A percentile compares a stretch with the other conserved stretches of the same genome.
phyloP scores from a whole-genome alignment of 257 asterid genomes.

The Schizonepeta tenuifolia region DNA sequence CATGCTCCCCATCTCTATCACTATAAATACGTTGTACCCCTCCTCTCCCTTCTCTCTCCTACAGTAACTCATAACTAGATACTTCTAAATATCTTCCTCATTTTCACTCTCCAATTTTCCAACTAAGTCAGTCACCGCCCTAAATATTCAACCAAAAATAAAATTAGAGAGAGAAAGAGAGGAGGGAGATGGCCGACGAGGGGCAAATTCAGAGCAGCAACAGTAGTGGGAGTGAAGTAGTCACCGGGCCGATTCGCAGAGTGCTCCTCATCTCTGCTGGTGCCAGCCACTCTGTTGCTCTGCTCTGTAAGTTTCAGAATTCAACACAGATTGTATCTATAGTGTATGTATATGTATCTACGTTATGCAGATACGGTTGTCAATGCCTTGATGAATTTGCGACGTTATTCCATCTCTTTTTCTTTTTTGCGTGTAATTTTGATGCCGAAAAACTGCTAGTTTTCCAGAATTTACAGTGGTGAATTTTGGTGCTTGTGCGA shows the following conservation, averaged over 20 bases:
- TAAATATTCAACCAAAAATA: not conserved
- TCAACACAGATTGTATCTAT: not conserved
- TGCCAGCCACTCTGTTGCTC: slow-evolving; percentile 97
- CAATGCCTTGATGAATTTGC: slow-evolving; percentile 26
- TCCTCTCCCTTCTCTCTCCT: not conserved
- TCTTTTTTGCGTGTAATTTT: not conserved
- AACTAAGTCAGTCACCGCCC: slow-evolving; percentile 24
- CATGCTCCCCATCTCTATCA: slow-evolving; percentile 48
- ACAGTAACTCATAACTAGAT: slow-evolving; percentile 22
- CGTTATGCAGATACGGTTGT: not conserved
- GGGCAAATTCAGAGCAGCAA: slow-evolving; percentile 38
- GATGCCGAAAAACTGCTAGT: not conserved
- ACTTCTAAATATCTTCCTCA: slow-evolving; percentile 36
- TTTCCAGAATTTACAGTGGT: not conserved
- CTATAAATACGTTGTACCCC: slow-evolving; percentile 43
- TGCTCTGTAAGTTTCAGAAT: slow-evolving; percentile 67
- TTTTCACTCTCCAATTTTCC: not conserved
- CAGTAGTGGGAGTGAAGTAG: slow-evolving; percentile 43
- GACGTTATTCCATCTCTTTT: not conserved
- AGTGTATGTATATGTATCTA: not conserved
- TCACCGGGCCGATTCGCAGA: slow-evolving; percentile 53
- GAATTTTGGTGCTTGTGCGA: slow-evolving; percentile 14
- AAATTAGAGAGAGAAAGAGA: not conserved
- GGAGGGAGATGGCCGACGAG: slow-evolving; percentile 51
- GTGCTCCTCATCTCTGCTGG: slow-evolving; percentile 88